These are phyloP conservation scores for Aspergillus texensis DNA, from an alignment of 2,329 filamentous ascomycete genomes.

Conservation along the genomic window DNA sequence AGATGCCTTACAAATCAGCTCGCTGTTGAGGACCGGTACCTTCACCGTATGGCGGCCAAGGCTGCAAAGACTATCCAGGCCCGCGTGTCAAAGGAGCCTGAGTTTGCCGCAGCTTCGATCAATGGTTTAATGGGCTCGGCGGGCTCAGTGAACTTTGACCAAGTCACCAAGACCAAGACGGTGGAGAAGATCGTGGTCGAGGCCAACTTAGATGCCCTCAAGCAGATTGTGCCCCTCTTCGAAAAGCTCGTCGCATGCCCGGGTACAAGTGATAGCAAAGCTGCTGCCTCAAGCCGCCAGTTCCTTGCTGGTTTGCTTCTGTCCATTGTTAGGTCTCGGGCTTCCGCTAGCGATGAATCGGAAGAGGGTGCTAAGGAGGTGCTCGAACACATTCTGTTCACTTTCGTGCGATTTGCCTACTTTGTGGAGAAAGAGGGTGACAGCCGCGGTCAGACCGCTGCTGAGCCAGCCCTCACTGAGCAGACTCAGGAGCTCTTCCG, in stretches of 20 bases:
- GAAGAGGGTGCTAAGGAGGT: slow-evolving; percentile 43
- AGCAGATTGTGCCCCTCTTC: slow-evolving; percentile 58
- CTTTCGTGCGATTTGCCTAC: slow-evolving; percentile 54
- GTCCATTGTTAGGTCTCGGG: slow-evolving; percentile 49
- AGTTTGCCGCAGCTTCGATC: slow-evolving; percentile 63
- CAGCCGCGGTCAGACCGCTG: slow-evolving; percentile 29
- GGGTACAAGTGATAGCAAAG: slow-evolving; percentile 47
- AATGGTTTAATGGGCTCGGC: slow-evolving; percentile 69
- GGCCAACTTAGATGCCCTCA: slow-evolving; percentile 54
- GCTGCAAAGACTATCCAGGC: slow-evolving; percentile 71
- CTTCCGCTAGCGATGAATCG: slow-evolving; percentile 31
- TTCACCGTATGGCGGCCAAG: slow-evolving; percentile 77
- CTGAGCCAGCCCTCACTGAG: slow-evolving; percentile 50
- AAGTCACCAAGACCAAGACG: slow-evolving; percentile 81
- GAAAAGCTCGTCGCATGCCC: slow-evolving; percentile 51
- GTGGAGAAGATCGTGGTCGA: slow-evolving; percentile 72
- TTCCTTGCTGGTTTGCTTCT: slow-evolving; percentile 57
- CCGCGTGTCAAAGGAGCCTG: slow-evolving; percentile 63
- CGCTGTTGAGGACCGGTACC: slow-evolving; percentile 72
- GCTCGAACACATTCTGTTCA: slow-evolving; percentile 48
- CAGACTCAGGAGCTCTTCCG: slow-evolving; percentile 56
- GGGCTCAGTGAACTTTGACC: slow-evolving; percentile 80
- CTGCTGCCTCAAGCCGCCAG: slow-evolving; percentile 50
- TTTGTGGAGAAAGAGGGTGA: slow-evolving; percentile 43
- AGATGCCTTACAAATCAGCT: slow-evolving; percentile 82